Percentiles rank a stretch among this genome's conserved stretches.
phyloP scores from a whole-genome alignment of 169 alveolate species.

The Plasmodium billcollinsi region DNA sequence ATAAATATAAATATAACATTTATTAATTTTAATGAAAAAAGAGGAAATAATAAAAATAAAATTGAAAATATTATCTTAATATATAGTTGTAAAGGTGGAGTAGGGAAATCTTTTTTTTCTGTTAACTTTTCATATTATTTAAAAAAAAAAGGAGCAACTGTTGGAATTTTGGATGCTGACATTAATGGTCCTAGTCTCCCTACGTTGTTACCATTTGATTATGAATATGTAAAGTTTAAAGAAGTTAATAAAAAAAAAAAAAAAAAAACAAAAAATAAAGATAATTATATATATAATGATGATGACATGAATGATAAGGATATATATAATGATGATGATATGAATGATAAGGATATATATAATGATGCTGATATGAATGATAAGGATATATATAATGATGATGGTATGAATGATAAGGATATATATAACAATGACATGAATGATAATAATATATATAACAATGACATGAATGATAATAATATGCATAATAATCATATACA shows the following conservation, averaged over 20 bases:
- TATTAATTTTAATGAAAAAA: conserved; percentile 14
- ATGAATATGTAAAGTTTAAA: conserved; percentile 81
- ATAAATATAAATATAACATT: conserved; percentile 74
- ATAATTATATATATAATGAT: not conserved
- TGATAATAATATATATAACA: not conserved
- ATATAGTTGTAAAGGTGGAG: conserved; percentile 98
- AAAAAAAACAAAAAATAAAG: not conserved
- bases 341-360: too few species aligned
- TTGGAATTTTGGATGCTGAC: conserved; percentile 97
- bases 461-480: not conserved
- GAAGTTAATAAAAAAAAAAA: not conserved
- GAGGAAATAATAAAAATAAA: conserved; percentile 19
- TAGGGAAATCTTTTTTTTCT: conserved; percentile 94
- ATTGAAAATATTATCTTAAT: conserved; percentile 92
- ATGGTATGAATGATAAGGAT: not conserved
- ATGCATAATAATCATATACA: not conserved
- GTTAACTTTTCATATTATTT: conserved; percentile 92
- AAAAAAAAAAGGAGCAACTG: conserved; percentile 88
- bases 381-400: not conserved
- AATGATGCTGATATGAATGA: too few species aligned
- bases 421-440: not conserved
- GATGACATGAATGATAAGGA: not conserved
- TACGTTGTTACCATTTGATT: conserved; percentile 88
- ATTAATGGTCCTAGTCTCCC: conserved; percentile 98
- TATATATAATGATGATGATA: not conserved